Percentiles rank a stretch among this genome's conserved stretches.
Evolutionary conservation across 257 asterid species (phyloP).

Genomic region (Prunella vulgaris): DNA sequence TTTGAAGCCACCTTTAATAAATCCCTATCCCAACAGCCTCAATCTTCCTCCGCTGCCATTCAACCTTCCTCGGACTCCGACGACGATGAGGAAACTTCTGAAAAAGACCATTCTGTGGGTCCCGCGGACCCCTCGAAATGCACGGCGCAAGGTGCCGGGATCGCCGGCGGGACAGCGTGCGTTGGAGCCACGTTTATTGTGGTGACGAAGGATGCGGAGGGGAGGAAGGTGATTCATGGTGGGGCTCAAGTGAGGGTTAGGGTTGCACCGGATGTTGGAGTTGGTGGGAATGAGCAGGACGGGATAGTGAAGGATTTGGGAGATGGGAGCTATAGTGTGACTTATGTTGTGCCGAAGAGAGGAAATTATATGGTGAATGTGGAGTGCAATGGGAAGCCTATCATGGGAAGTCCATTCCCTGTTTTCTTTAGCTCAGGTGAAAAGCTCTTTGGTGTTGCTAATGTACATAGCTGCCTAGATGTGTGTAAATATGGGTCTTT

Average conservation of each 20-base stretch:
- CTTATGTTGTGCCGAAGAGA: constrained; percentile 82
- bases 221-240: constrained; percentile 68
- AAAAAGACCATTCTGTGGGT: constrained; percentile 53
- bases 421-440: constrained; percentile 95
- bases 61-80: constrained; percentile 54
- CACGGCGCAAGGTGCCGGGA: constrained; percentile 91
- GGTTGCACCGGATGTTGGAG: constrained; percentile 81
- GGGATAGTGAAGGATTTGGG: constrained; percentile 92
- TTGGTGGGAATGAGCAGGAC: constrained; percentile 78
- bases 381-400: constrained; percentile 89
- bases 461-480: background rate
- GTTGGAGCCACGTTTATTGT: constrained; percentile 69
- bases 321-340: constrained; percentile 83
- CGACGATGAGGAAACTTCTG: constrained; percentile 49
- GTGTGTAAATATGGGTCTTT: background rate
- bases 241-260: constrained; percentile 78
- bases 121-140: constrained; percentile 89
- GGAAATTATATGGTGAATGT: constrained; percentile 96
- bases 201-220: constrained; percentile 74
- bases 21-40: constrained; percentile 32
- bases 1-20: constrained; percentile 92
- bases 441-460: background rate
- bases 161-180: constrained; percentile 93
- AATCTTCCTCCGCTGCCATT: constrained; percentile 28
- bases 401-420: constrained; percentile 97